phyloP scores from a whole-genome alignment of 2,329 filamentous ascomycete species.

The Bimuria novae-zelandiae region DNA sequence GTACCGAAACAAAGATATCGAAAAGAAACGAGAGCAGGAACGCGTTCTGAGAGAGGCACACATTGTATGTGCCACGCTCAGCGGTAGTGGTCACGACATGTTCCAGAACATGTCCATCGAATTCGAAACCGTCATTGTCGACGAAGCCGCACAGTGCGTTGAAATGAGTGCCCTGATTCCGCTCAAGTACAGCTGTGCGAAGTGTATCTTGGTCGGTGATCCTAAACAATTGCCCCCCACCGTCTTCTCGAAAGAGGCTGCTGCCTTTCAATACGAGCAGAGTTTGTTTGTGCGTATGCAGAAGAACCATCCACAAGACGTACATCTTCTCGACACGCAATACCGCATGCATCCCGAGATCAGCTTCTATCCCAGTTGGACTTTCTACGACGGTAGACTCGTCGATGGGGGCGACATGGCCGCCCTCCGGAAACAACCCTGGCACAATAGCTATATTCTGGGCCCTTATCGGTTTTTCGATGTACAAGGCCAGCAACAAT shows the following conservation, averaged over 20 bases:
- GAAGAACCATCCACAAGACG: slow-evolving; percentile 81
- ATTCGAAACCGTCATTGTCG: slow-evolving; percentile 97
- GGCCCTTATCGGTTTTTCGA: slow-evolving; percentile 98
- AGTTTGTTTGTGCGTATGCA: slow-evolving; percentile 99
- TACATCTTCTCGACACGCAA: slow-evolving; percentile 95
- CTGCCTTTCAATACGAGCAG: slow-evolving; percentile 93
- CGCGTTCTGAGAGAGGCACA: slow-evolving; percentile 89
- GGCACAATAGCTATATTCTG: slow-evolving; percentile 82
- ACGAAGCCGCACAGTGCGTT: slow-evolving; percentile 97
- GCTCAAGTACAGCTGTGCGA: slow-evolving; percentile 94
- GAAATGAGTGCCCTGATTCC: slow-evolving; percentile 96
- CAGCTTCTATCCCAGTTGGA: slow-evolving; percentile 82
- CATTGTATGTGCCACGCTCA: slow-evolving; percentile 92
- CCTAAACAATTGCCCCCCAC: slow-evolving; percentile 96
- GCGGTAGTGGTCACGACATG: slow-evolving; percentile 95
- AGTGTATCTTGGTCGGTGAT: slow-evolving; percentile 96
- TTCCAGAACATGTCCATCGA: slow-evolving; percentile 93
- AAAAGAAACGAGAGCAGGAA: slow-evolving; percentile 82
- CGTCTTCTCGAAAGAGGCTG: slow-evolving; percentile 90
- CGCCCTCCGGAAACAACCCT: slow-evolving; percentile 73
- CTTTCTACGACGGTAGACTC: slow-evolving; percentile 90
- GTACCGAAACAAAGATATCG: slow-evolving; percentile 83
- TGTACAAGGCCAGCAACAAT: slow-evolving; percentile 82
- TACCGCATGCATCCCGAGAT: slow-evolving; percentile 99
- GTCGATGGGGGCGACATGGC: slow-evolving; percentile 86